Evolutionary conservation across 345 rosid genomes (phyloP).

Genomic region (Excoecaria cochinchinensis): DNA sequence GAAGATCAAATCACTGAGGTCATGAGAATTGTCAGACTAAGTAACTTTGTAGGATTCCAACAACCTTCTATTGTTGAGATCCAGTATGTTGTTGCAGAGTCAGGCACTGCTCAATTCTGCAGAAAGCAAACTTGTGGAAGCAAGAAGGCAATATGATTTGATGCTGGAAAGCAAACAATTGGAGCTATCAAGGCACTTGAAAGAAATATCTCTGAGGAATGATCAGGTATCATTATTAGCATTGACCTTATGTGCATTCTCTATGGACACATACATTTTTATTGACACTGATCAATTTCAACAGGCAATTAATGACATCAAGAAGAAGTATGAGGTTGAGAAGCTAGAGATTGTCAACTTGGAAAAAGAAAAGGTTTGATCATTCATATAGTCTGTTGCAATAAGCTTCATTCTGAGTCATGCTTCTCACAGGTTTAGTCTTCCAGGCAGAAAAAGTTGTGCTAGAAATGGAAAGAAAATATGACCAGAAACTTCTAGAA

Average conservation of each 20-base stretch:
- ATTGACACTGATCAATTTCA: conserved; percentile 14
- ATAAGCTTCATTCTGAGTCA: conserved; percentile 13
- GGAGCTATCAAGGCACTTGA: conserved; percentile 82
- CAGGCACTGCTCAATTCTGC: conserved; percentile 54
- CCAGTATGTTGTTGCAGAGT: conserved; percentile 47
- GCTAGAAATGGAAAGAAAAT: conserved; percentile 51
- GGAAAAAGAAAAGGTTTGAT: conserved; percentile 66
- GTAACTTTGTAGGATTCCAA: conserved; percentile 7
- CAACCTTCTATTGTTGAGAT: conserved; percentile 15
- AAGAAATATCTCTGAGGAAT: conserved; percentile 86
- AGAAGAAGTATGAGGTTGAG: conserved; percentile 80
- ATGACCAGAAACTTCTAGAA: conserved; percentile 50
- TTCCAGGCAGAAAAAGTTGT: conserved; percentile 57
- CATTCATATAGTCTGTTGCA: conserved; percentile 13
- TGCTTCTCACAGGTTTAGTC: conserved; percentile 25
- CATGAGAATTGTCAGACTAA: conserved; percentile 7
- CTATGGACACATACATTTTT: conserved; percentile 5
- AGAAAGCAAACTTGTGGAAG: conserved; percentile 70
- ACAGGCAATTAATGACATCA: conserved; percentile 84
- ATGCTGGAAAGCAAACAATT: conserved; percentile 81
- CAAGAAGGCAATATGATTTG: conserved; percentile 62
- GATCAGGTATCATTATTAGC: conserved; percentile 61
- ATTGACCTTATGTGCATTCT: conserved; percentile 18
- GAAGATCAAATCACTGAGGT: conserved; percentile 71
- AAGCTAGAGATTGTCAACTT: conserved; percentile 57